Evolutionary conservation across 805 yeast species (phyloP), one percentile per base, ranked within the genome.

Genomic region (Scheffersomyces stipitis): DNA sequence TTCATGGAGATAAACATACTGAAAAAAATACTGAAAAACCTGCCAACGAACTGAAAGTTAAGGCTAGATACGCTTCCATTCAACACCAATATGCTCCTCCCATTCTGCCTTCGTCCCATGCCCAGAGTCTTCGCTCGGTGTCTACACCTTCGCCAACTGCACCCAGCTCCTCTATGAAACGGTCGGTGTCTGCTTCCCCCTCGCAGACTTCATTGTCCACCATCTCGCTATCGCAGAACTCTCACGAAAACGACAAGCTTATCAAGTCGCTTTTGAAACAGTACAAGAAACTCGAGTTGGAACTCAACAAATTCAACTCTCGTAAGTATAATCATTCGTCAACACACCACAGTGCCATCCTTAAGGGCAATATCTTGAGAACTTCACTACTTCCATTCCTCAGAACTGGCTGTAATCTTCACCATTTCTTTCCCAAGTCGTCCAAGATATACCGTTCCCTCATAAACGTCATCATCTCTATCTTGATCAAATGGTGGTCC

Each of bases 401-500:
- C 13, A 52, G 79, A 36, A 48, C 52, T 16, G 41, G 33, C 35
- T 46, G 46, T 31, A 52, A 46, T 16, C 40, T 63, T 15, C 52
- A 53, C 26, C 42, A 48, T 6, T 37, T 44, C 18, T 54, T 62
- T 23, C 36, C 49, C 9, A 30, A 24, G 9, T 36, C 41, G 28
- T 41, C 56, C 8, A 51, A 52, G 36, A 54, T 67, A 15, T 63
- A 60, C 45, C 47, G 43, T 36, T 59, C 69, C 42, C 52, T 69
- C 35, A 52, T 51, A 10, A 60, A 62, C 45, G 58, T 69, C 3
- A 46, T 58, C 5, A 38, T 58, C 4, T 49, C 66, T 13, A 52
- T 66, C 8, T 44, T 76, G 13, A 45, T 70, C 7, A 66, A 62
- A 46, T 78, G 83, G 83, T 78, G 83, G 83, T 48, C 58, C n/a